Conservation (phyloP, 345 rosid species). For the Garcia nutans region DNA sequence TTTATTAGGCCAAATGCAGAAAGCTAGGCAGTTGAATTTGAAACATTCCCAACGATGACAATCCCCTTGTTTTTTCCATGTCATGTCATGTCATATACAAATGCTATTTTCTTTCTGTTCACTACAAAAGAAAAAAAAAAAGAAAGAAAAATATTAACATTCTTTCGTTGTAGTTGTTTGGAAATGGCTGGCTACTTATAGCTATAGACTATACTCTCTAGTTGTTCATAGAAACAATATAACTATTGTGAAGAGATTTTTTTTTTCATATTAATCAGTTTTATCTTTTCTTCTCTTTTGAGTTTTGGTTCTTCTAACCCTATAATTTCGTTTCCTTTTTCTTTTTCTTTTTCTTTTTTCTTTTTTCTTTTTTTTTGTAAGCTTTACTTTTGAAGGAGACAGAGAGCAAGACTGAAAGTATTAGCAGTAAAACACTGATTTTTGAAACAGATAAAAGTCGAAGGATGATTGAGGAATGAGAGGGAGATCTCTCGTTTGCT, state of each 20-base stretch:
- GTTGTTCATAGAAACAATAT: no score
- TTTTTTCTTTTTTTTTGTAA: background rate
- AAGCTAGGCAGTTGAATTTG: background rate
- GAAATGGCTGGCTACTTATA: no score
- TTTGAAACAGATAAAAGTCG: slow-evolving; percentile 24
- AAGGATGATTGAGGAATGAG: slow-evolving; percentile 49
- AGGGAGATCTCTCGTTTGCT: slow-evolving; percentile 45
- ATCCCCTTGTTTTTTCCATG: background rate
- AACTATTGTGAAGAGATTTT: no score
- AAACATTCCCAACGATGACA: slow-evolving; percentile 20
- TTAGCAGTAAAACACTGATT: slow-evolving; percentile 2
- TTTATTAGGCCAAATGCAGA: no score
- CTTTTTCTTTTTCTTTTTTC: background rate
- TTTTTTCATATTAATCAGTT: no score
- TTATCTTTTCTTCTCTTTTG: no score
- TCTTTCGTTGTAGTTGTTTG: slow-evolving; percentile 3
- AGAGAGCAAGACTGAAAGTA: slow-evolving; percentile 1
- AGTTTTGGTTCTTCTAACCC: no score
- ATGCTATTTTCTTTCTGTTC: slow-evolving; percentile 7
- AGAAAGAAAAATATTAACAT: background rate
- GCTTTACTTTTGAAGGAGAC: background rate
- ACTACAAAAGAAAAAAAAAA: background rate
- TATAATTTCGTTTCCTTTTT: no score
- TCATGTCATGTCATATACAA: slow-evolving; percentile 13
- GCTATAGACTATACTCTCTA: no score